Conservation (phyloP, 192 early-diverging fungal species). For the Entomortierella chlamydospora region DNA sequence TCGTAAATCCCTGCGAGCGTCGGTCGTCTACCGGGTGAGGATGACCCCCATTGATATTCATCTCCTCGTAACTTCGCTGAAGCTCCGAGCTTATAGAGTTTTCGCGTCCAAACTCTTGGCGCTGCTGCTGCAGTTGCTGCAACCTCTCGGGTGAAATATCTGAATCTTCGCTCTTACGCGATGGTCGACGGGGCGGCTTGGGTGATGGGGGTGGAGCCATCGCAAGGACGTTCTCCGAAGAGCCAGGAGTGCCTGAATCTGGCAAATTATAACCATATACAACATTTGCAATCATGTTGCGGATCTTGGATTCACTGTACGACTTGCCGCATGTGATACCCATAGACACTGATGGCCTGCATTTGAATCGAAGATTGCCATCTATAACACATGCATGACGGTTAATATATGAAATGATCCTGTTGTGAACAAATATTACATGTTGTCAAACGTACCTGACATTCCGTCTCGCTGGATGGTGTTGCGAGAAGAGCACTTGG, state of each 20-base stretch:
- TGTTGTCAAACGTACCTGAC: slow-evolving; percentile 19
- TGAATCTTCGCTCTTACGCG: slow-evolving; percentile 1
- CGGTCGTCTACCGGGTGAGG: slow-evolving; percentile 18
- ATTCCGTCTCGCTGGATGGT: slow-evolving; percentile 50
- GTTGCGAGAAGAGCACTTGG: slow-evolving; percentile 41
- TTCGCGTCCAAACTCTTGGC: background rate
- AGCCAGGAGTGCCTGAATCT: slow-evolving; percentile 17
- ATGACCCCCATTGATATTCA: slow-evolving; percentile 24
- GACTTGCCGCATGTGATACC: slow-evolving; percentile 42
- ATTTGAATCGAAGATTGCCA: slow-evolving; percentile 44
- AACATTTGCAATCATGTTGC: slow-evolving; percentile 43
- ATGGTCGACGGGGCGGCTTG: slow-evolving; percentile 18
- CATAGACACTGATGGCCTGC: slow-evolving; percentile 45
- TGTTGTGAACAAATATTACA: background rate
- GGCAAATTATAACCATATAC: slow-evolving; percentile 37
- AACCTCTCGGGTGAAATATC: background rate
- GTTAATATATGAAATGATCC: too few species aligned
- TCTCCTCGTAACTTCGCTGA: slow-evolving; percentile 21
- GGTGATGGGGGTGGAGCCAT: slow-evolving; percentile 20
- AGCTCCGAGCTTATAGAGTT: background rate
- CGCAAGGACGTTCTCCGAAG: slow-evolving; percentile 33
- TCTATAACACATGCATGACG: too few species aligned
- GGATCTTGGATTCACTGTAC: slow-evolving; percentile 42
- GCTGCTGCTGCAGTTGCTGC: background rate
- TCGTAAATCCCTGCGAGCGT: slow-evolving; percentile 4